These are phyloP conservation scores for Paramecium octaurelia DNA, from an alignment of 73 alveolate genomes.

Conservation along the genomic window DNA sequence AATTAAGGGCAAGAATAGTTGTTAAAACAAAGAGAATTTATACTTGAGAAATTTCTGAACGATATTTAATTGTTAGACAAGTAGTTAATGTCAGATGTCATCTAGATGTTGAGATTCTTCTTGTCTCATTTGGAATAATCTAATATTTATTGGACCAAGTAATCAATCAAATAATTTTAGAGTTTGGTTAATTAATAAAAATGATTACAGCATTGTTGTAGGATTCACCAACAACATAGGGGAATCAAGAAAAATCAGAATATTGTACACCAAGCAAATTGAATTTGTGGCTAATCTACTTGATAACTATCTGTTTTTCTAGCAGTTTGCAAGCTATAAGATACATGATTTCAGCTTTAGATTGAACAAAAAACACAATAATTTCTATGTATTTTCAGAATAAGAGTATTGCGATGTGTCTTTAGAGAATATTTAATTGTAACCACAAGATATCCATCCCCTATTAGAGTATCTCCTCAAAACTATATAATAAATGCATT, in stretches of 20 bases:
- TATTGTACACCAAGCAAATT: background rate
- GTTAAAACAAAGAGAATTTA: background rate
- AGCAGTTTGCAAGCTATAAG: background rate
- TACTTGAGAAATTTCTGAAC: background rate
- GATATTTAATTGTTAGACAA: background rate
- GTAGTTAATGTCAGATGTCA: background rate
- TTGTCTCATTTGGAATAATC: conserved; percentile 40
- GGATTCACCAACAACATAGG: conserved; percentile 7
- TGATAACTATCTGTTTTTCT: background rate
- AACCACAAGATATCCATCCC: background rate
- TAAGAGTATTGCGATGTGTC: conserved; percentile 31
- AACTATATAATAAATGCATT: background rate
- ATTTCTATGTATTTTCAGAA: conserved; percentile 26
- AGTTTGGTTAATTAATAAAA: conserved; percentile 21
- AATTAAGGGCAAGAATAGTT: background rate
- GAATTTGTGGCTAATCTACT: background rate
- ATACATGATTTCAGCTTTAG: conserved; percentile 20
- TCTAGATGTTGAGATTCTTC: background rate
- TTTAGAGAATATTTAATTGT: background rate
- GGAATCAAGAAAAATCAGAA: conserved; percentile 24
- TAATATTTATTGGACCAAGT: conserved; percentile 28
- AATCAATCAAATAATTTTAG: background rate
- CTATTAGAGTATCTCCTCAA: background rate
- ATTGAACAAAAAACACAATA: background rate
- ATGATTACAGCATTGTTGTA: conserved; percentile 27